Conservation (phyloP, 257 asterid species). For the Leptodermis oblonga region DNA sequence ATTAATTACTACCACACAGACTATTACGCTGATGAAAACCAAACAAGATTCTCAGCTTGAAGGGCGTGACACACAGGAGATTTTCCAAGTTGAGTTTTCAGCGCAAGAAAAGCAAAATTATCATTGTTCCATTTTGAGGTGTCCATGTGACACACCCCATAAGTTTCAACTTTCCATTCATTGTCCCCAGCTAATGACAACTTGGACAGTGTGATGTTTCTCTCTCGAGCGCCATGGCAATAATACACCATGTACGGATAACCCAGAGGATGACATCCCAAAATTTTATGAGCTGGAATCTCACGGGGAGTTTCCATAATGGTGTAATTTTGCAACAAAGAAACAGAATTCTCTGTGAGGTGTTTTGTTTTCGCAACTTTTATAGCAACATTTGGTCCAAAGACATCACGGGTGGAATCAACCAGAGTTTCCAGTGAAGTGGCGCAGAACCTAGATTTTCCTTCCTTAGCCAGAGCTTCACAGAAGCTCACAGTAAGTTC, state of each 20-base stretch:
- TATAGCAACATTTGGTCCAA: conserved; percentile 33
- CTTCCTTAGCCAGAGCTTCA: conserved; percentile 51
- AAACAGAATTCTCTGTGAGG: conserved; percentile 23
- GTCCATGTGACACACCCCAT: conserved; percentile 24
- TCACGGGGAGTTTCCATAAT: conserved; percentile 31
- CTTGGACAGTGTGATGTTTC: conserved; percentile 43
- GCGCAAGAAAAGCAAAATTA: conserved; percentile 15
- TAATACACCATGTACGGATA: conserved; percentile 79
- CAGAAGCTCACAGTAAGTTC: conserved; percentile 58
- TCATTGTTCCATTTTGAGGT: conserved; percentile 19
- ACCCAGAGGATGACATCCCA: conserved; percentile 71
- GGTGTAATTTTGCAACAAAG: conserved; percentile 59
- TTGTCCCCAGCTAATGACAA: conserved; percentile 13
- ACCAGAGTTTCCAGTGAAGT: conserved; percentile 64
- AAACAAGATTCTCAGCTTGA: conserved; percentile 20
- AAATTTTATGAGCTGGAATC: conserved; percentile 32
- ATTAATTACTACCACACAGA: too few species aligned
- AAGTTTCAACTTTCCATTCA: conserved; percentile 20
- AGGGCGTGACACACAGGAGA: conserved; percentile 24
- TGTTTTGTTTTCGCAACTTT: conserved; percentile 44
- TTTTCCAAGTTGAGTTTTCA: conserved; percentile 17
- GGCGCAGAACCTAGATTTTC: conserved; percentile 75
- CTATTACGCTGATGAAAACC: conserved; percentile 11
- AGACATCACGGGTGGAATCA: conserved; percentile 35
- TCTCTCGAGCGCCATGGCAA: conserved; percentile 61